Percentiles rank a stretch among this genome's conserved stretches.
phyloP scores from a whole-genome alignment of 2,329 filamentous ascomycete genomes.

The Pseudophaeomoniella oleicola region DNA sequence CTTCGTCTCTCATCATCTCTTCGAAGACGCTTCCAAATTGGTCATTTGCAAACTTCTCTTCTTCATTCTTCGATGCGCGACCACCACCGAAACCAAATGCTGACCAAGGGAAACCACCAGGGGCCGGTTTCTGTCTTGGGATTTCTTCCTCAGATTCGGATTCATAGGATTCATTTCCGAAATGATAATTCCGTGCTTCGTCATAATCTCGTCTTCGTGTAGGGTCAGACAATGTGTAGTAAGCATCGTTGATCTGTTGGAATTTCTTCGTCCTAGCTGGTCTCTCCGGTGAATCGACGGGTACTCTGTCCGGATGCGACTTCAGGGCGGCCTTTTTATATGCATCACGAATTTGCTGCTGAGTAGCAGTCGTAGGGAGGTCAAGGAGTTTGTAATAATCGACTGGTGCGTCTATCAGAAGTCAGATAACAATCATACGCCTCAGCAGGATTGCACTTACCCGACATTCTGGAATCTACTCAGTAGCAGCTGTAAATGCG shows the following conservation, averaged over 20 bases:
- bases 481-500: no score
- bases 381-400: slow-evolving; percentile 51
- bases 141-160: slow-evolving; percentile 36
- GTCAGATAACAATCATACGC: no score
- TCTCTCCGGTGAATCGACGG: slow-evolving; percentile 70
- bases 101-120: slow-evolving; percentile 61
- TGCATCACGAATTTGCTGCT: slow-evolving; percentile 76
- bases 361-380: slow-evolving; percentile 56
- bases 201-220: slow-evolving; percentile 73
- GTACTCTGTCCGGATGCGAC: slow-evolving; percentile 84
- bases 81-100: slow-evolving; percentile 44
- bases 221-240: slow-evolving; percentile 77
- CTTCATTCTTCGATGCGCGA: slow-evolving; percentile 26
- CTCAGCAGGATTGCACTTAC: no score
- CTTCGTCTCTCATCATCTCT: slow-evolving; percentile 77
- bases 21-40: slow-evolving; percentile 86
- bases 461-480: no score
- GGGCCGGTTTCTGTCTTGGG: slow-evolving; percentile 21
- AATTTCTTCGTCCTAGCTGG: slow-evolving; percentile 69
- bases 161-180: slow-evolving; percentile 27
- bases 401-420: slow-evolving; percentile 30
- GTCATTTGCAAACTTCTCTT: slow-evolving; percentile 49
- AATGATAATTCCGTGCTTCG: slow-evolving; percentile 46
- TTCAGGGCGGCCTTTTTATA: slow-evolving; percentile 91
- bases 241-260: slow-evolving; percentile 84